A percentile compares a stretch with the other conserved stretches of the same genome.
These are phyloP conservation scores for Cyberlindnera petersonii DNA, from an alignment of 805 yeast species.

Conservation along the genomic window DNA sequence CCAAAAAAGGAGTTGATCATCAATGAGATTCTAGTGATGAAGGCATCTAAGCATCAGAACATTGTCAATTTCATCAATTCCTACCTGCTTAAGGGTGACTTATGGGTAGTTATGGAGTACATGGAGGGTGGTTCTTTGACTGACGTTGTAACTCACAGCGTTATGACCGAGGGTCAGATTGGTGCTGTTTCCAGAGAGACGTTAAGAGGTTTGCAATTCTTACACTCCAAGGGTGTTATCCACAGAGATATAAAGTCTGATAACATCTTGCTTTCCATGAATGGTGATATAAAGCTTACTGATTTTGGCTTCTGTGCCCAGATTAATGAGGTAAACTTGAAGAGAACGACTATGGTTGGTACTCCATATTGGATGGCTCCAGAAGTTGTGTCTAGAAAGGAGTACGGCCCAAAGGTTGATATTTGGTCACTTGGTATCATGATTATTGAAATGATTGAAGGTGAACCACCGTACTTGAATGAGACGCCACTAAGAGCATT, in stretches of 20 bases:
- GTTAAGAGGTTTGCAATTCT: conserved; percentile 74
- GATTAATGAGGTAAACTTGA: conserved; percentile 71
- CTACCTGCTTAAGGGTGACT: conserved; percentile 66
- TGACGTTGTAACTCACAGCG: conserved; percentile 86
- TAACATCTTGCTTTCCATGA: conserved; percentile 75
- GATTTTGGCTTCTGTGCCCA: conserved; percentile 98
- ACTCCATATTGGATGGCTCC: conserved; percentile 99
- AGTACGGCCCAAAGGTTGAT: conserved; percentile 95
- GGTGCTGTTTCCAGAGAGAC: conserved; percentile 95
- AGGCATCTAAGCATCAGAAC: conserved; percentile 81
- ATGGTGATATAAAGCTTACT: conserved; percentile 89
- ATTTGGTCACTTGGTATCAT: conserved; percentile 97
- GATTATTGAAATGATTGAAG: conserved; percentile 98
- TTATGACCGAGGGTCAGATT: conserved; percentile 90
- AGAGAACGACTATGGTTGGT: conserved; percentile 98
- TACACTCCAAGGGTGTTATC: conserved; percentile 89
- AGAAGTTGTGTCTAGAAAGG: conserved; percentile 91
- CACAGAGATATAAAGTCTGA: conserved; percentile 97
- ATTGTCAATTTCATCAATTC: conserved; percentile 94
- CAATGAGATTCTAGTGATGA: conserved; percentile 95
- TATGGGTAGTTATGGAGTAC: conserved; percentile 98
- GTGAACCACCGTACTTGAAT: conserved; percentile 96
- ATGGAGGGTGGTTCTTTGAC: conserved; percentile 99
- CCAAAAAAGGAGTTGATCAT: conserved; percentile 94
- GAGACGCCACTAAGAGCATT: conserved; percentile 94